A percentile compares a stretch with the other conserved stretches of the same genome.
phyloP scores from a whole-genome alignment of 2,329 filamentous ascomycete species.

The Fusarium sublunatum region DNA sequence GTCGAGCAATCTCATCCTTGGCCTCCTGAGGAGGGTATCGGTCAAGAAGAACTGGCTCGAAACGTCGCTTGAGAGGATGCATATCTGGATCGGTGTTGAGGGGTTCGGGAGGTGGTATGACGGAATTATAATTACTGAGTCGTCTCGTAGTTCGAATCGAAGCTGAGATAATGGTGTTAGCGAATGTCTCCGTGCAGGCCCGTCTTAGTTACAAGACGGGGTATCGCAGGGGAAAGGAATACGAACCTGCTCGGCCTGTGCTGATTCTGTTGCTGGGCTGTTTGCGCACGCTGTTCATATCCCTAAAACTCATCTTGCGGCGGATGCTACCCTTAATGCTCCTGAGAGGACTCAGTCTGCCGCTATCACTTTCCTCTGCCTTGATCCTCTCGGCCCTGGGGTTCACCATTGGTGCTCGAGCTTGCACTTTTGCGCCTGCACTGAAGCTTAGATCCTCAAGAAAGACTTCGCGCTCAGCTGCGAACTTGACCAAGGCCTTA shows the following conservation, averaged over 20 bases:
- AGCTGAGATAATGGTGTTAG: conserved; percentile 55
- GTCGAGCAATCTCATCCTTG: conserved; percentile 80
- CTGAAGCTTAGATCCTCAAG: conserved; percentile 91
- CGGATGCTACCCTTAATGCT: conserved; percentile 86
- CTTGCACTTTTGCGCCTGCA: conserved; percentile 80
- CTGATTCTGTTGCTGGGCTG: conserved; percentile 79
- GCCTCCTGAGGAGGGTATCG: conserved; percentile 89
- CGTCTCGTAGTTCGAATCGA: conserved; percentile 83
- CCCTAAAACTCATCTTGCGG: conserved; percentile 89
- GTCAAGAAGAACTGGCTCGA: conserved; percentile 96
- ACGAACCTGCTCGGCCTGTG: conserved; percentile 49
- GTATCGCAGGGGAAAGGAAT: conserved; percentile 2
- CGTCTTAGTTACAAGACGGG: not conserved
- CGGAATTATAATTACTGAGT: conserved; percentile 97
- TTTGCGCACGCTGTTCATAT: conserved; percentile 95
- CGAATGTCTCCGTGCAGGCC: conserved; percentile 11
- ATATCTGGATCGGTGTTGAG: conserved; percentile 90
- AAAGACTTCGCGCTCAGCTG: conserved; percentile 93
- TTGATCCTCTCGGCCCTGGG: conserved; percentile 85
- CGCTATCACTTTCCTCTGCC: conserved; percentile 72
- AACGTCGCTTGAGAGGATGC: conserved; percentile 93
- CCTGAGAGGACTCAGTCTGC: conserved; percentile 66
- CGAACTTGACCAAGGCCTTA: conserved; percentile 91
- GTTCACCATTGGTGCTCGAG: conserved; percentile 77
- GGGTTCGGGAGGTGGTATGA: conserved; percentile 92